Conservation (phyloP, 1,284 basidiomycete genomes). For the Trametes hirsuta region DNA sequence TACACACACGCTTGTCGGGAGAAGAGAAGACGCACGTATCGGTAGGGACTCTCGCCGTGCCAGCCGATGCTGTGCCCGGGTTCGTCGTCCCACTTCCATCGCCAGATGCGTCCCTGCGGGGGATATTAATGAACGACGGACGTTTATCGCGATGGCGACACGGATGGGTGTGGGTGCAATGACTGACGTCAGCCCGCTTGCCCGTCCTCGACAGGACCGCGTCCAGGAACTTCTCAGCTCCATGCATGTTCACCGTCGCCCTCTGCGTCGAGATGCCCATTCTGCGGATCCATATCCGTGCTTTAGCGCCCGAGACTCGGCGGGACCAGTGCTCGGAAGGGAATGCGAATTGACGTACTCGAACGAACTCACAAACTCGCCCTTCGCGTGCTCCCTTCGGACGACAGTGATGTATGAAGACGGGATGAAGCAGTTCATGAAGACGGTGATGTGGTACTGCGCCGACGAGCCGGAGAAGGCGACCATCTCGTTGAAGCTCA, state of each 20-base stretch:
- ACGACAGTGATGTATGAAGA: conserved; percentile 43
- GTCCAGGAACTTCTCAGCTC: conserved; percentile 27
- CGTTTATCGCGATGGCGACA: neutral
- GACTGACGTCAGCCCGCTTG: conserved; percentile 25
- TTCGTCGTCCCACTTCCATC: conserved; percentile 31
- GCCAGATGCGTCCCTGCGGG: conserved; percentile 28
- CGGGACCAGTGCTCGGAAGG: neutral
- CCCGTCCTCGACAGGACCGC: conserved; percentile 27
- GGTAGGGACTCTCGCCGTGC: conserved; percentile 31
- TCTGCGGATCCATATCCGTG: conserved; percentile 4
- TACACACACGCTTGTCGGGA: neutral
- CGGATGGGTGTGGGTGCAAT: neutral
- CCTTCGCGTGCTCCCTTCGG: conserved; percentile 35
- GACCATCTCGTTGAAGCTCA: conserved; percentile 38
- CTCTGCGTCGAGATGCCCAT: conserved; percentile 33
- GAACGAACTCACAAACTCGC: conserved; percentile 42
- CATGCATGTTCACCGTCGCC: conserved; percentile 27
- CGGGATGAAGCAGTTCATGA: conserved; percentile 44
- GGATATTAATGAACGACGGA: neutral
- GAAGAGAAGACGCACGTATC: conserved; percentile 24
- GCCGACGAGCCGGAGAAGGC: conserved; percentile 33
- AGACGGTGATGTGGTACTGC: conserved; percentile 41
- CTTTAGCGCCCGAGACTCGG: neutral
- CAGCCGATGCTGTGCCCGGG: conserved; percentile 25
- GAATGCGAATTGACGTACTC: conserved; percentile 33